Evolutionary conservation across 345 rosid genomes (phyloP).

Genomic region (Eucalyptus sideroxylon): DNA sequence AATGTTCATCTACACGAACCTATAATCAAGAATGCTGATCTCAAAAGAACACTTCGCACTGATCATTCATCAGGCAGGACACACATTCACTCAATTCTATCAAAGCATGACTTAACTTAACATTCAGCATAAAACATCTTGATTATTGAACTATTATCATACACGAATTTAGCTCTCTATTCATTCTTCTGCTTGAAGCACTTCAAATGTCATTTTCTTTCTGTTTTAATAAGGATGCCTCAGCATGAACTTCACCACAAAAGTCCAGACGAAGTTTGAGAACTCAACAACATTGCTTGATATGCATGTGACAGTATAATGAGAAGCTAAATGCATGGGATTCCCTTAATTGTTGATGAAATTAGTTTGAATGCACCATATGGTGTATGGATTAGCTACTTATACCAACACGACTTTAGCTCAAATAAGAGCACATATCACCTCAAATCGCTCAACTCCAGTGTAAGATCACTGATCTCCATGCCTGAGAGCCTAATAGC

Average conservation of each 20-base stretch:
- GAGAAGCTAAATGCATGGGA: neutral
- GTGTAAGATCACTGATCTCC: slow-evolving; percentile 97
- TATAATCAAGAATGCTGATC: neutral
- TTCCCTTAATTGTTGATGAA: neutral
- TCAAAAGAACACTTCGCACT: neutral
- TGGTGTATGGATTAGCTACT: neutral
- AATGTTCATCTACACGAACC: neutral
- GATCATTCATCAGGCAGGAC: neutral
- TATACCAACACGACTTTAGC: neutral
- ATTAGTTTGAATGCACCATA: neutral
- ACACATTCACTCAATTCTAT: neutral
- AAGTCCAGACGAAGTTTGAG: neutral
- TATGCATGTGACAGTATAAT: neutral
- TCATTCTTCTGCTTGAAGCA: neutral
- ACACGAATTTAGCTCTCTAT: neutral
- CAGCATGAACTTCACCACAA: neutral
- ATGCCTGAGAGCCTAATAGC: slow-evolving; percentile 91
- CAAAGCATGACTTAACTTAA: neutral
- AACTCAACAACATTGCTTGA: neutral
- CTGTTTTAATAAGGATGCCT: neutral
- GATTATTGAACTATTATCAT: neutral
- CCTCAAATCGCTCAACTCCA: slow-evolving; percentile 91
- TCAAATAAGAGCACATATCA: neutral
- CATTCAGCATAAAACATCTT: neutral
- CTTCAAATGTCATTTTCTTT: neutral